Percentiles rank a stretch among this genome's conserved stretches.
Conservation (phyloP, 176 grass and related monocot species). For the Urochloa ruziziensis region DNA sequence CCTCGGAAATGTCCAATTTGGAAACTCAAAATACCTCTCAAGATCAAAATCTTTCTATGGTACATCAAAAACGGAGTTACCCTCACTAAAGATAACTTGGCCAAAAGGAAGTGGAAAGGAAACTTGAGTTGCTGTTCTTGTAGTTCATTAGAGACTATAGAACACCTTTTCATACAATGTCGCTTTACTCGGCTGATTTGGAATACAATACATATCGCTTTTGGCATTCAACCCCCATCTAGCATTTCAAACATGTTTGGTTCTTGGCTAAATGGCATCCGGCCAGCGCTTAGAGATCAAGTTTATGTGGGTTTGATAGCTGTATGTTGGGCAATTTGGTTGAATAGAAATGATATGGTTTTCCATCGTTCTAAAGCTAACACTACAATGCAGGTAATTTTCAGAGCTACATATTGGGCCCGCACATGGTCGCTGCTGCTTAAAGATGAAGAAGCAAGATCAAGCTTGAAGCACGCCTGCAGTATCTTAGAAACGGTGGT, state of each 20-base stretch:
- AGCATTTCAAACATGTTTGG: neutral
- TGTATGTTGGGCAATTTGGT: neutral
- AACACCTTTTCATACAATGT: neutral
- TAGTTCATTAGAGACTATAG: too few species aligned
- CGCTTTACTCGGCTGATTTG: neutral
- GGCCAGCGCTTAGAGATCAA: neutral
- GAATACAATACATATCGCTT: neutral
- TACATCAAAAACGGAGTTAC: too few species aligned
- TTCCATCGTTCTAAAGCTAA: neutral
- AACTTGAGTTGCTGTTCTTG: too few species aligned
- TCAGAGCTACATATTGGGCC: neutral
- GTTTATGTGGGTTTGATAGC: neutral
- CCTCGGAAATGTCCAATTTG: too few species aligned
- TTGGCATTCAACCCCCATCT: neutral
- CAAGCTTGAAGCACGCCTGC: neutral
- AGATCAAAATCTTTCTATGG: too few species aligned
- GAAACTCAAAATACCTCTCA: too few species aligned
- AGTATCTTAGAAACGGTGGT: neutral
- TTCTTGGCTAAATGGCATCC: neutral
- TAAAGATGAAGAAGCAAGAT: neutral
- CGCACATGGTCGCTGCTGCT: neutral
- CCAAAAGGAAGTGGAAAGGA: neutral
- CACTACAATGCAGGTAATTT: neutral
- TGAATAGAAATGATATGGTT: neutral
- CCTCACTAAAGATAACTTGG: too few species aligned